Conservation (phyloP, 148 eudicot genomes). For the Nyssa sinensis region DNA sequence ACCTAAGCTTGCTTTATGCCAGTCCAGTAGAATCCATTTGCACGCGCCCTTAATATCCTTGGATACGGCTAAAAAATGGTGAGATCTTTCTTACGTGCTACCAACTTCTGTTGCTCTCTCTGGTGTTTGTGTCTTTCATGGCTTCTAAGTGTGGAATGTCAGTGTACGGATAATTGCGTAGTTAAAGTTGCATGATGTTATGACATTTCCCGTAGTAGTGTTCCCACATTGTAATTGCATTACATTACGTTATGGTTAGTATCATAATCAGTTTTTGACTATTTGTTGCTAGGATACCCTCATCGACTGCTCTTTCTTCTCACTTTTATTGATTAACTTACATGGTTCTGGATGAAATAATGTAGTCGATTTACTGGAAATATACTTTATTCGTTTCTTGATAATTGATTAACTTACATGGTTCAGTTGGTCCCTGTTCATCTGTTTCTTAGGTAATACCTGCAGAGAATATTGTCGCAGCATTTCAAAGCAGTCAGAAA, state of each 20-base stretch:
- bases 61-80: background rate
- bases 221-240: background rate
- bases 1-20: background rate
- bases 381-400: constrained; percentile 2
- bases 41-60: background rate
- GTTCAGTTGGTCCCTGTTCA: background rate
- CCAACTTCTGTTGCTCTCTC: background rate
- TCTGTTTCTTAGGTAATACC: constrained; percentile 68
- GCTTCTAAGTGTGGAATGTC: background rate
- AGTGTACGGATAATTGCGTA: background rate
- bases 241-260: background rate
- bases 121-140: background rate
- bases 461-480: constrained; percentile 89
- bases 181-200: background rate
- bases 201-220: background rate
- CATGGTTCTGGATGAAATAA: background rate
- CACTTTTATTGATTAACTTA: background rate
- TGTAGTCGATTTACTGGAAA: background rate
- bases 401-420: too few relatives aligned
- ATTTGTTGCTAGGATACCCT: background rate
- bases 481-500: constrained; percentile 66
- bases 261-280: background rate
- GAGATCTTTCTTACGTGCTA: background rate
- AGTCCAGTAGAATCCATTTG: background rate
- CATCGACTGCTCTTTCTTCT: background rate